These are phyloP conservation scores for Suillus paluster DNA, from an alignment of 768 basidiomycete genomes.

Conservation along the genomic window DNA sequence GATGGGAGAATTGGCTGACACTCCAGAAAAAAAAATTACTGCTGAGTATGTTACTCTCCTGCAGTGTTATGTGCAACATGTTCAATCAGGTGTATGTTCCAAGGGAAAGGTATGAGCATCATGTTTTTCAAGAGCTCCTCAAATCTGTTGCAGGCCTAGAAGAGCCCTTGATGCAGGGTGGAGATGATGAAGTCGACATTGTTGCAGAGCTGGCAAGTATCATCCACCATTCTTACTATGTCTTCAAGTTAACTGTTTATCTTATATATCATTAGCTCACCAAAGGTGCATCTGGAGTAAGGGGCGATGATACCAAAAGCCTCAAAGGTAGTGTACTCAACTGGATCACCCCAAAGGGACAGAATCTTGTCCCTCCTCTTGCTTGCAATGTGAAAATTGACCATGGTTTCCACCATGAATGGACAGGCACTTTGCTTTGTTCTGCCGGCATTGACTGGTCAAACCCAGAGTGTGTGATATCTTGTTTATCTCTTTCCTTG, in stretches of 20 bases:
- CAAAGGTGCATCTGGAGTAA: conserved; percentile 25
- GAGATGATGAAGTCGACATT: conserved; percentile 17
- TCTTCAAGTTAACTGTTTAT: background rate
- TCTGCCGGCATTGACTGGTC: conserved; percentile 26
- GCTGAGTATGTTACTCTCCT: background rate
- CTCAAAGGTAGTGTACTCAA: conserved; percentile 26
- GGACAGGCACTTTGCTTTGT: conserved; percentile 25
- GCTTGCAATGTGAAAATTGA: conserved; percentile 18
- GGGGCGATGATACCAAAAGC: conserved; percentile 18
- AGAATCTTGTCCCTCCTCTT: conserved; percentile 12
- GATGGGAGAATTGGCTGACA: conserved; percentile 11
- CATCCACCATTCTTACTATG: no score
- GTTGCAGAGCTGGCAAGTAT: conserved; percentile 23
- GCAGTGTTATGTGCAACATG: background rate
- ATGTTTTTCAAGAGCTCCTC: conserved; percentile 18
- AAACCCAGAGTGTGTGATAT: conserved; percentile 16
- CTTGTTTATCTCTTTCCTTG: background rate
- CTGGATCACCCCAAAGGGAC: conserved; percentile 28
- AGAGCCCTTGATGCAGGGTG: conserved; percentile 14
- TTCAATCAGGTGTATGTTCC: background rate
- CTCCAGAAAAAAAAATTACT: conserved; percentile 4
- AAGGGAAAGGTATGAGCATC: conserved; percentile 20
- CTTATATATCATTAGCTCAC: conserved; percentile 21
- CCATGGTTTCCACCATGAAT: conserved; percentile 21
- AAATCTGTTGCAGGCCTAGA: conserved; percentile 19